Evolutionary conservation across 2,329 filamentous ascomycete species (phyloP).

Genomic region (Celoporthe dispersa): DNA sequence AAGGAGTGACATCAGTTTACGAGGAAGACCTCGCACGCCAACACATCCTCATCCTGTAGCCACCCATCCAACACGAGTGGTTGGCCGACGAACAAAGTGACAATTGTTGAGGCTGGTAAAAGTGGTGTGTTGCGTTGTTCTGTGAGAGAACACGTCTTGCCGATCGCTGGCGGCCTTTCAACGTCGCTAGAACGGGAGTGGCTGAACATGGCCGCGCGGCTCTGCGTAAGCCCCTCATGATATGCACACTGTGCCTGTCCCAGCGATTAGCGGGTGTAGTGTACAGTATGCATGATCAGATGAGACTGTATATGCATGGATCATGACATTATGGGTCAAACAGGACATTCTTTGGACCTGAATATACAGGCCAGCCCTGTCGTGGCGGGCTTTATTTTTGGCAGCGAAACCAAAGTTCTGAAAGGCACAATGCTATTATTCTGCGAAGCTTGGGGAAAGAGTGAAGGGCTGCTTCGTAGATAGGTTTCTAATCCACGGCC

Average conservation of each 20-base stretch:
- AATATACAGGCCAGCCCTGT: neutral
- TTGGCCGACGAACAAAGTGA: neutral
- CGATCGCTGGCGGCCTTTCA: conserved; percentile 20
- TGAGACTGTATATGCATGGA: neutral
- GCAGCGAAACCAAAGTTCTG: neutral
- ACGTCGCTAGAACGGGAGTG: conserved; percentile 14
- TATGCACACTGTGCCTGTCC: neutral
- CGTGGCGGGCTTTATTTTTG: conserved; percentile 25
- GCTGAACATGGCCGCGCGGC: conserved; percentile 28
- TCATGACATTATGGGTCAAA: neutral
- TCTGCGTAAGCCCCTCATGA: neutral
- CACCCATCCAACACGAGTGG: neutral
- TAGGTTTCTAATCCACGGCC: neutral
- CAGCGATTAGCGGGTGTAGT: rapidly evolving
- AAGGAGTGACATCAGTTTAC: conserved; percentile 9
- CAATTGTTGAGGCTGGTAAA: conserved; percentile 21
- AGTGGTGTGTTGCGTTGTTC: conserved; percentile 3
- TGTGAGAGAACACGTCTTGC: conserved; percentile 15
- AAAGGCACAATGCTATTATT: neutral
- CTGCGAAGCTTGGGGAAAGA: neutral
- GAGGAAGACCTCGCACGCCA: neutral
- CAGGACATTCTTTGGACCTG: neutral
- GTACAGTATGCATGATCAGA: conserved; percentile 9
- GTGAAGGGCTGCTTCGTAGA: neutral
- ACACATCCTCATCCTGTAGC: neutral